Evolutionary conservation across 371 early-diverging fungal species (phyloP).

Genomic region (Mortierella sp.): DNA sequence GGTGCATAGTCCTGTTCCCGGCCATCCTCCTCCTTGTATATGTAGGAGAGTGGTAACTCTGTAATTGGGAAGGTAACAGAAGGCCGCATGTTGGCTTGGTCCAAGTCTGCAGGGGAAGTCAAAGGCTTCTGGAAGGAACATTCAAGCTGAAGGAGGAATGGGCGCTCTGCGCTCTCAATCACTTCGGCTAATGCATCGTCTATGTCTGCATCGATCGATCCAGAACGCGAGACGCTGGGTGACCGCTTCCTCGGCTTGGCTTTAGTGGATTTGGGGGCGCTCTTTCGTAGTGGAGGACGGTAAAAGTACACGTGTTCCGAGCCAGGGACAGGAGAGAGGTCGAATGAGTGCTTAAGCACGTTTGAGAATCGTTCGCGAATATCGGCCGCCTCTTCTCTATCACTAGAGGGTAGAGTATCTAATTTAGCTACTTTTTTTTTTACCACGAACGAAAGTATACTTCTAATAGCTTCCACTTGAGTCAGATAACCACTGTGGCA

Average conservation of each 20-base stretch:
- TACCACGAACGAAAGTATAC: not conserved
- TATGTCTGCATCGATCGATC: slow-evolving; percentile 56
- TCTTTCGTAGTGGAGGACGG: slow-evolving; percentile 66
- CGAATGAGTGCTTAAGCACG: slow-evolving; percentile 73
- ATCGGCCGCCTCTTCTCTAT: slow-evolving; percentile 59
- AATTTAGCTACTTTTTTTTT: slow-evolving; percentile 9
- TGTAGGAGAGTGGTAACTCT: slow-evolving; percentile 64
- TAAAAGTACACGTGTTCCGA: slow-evolving; percentile 73
- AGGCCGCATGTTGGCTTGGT: slow-evolving; percentile 40
- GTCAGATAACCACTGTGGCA: not conserved
- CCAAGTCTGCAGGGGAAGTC: slow-evolving; percentile 48
- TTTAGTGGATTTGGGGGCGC: slow-evolving; percentile 49
- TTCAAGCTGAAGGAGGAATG: slow-evolving; percentile 74
- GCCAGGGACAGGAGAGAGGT: slow-evolving; percentile 62
- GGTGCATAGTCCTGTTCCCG: slow-evolving; percentile 67
- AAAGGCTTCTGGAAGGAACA: slow-evolving; percentile 66
- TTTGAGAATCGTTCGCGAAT: slow-evolving; percentile 64
- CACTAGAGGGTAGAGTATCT: slow-evolving; percentile 1
- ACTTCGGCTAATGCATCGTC: slow-evolving; percentile 63
- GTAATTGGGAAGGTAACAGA: slow-evolving; percentile 63
- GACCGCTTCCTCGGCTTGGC: slow-evolving; percentile 40
- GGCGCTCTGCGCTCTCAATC: slow-evolving; percentile 67
- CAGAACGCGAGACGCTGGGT: slow-evolving; percentile 46
- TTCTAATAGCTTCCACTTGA: not conserved
- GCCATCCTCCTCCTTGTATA: slow-evolving; percentile 37